Evolutionary conservation across 2,329 filamentous ascomycete genomes (phyloP).

Genomic region (Thielaviopsis musarum): DNA sequence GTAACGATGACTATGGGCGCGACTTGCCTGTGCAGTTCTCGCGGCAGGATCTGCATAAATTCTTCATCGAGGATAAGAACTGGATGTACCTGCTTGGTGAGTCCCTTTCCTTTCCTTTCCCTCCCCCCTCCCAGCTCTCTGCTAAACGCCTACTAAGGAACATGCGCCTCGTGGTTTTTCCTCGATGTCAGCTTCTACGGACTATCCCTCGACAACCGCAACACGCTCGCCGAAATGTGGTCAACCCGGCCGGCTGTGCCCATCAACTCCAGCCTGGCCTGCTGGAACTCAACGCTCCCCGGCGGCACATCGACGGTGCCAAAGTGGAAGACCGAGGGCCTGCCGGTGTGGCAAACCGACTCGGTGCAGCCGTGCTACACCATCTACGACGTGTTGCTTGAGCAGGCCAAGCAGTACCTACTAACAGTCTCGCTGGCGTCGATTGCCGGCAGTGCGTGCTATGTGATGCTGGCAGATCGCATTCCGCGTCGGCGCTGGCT

Average conservation of each 20-base stretch:
- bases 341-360: constrained; percentile 35
- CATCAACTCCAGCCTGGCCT: constrained; percentile 24
- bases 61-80: constrained; percentile 32
- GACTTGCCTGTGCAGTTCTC: constrained; percentile 32
- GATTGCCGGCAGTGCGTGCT: constrained; percentile 32
- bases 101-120: constrained; percentile 6
- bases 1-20: constrained; percentile 4
- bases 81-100: constrained; percentile 26
- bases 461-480: constrained; percentile 30
- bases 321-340: constrained; percentile 22
- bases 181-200: constrained; percentile 42
- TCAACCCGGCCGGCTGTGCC: constrained; percentile 20
- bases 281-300: constrained; percentile 29
- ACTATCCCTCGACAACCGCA: constrained; percentile 31
- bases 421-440: constrained; percentile 35
- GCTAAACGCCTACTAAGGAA: constrained; percentile 17
- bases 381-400: constrained; percentile 33
- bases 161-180: constrained; percentile 34
- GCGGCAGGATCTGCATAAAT: constrained; percentile 29
- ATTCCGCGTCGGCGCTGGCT: constrained; percentile 32
- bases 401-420: constrained; percentile 36
- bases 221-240: constrained; percentile 27
- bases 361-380: constrained; percentile 31
- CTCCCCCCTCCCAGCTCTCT: not conserved
- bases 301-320: constrained; percentile 29